phyloP scores from a whole-genome alignment of 2,329 filamentous ascomycete genomes.

The Ceratocystis harringtonii region DNA sequence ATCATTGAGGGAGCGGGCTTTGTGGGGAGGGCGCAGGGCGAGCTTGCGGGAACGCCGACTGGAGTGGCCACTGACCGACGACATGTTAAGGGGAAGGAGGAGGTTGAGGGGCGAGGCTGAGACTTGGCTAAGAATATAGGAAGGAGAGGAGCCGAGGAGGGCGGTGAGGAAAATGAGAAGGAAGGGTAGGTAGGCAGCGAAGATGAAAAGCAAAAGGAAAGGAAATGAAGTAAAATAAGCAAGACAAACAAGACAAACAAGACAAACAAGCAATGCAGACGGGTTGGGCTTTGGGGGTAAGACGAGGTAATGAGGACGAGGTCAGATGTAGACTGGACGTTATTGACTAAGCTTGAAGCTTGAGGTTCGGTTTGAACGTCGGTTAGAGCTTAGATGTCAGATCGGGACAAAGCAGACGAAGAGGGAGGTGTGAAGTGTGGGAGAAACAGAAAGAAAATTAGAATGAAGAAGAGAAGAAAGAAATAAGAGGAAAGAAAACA shows the following conservation, averaged over 20 bases:
- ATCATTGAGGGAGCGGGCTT: conserved; percentile 33
- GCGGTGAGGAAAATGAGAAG: conserved; percentile 17
- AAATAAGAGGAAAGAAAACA: background rate
- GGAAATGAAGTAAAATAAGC: background rate
- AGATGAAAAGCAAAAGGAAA: background rate
- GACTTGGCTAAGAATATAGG: background rate
- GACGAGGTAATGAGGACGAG: background rate
- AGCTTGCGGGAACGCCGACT: conserved; percentile 39
- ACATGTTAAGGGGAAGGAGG: conserved; percentile 20
- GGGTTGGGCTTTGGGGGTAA: too few relatives aligned
- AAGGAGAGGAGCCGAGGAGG: conserved; percentile 1
- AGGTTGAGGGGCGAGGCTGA: too few relatives aligned
- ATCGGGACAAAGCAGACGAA: background rate
- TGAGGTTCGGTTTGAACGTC: too few relatives aligned
- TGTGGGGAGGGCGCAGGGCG: conserved; percentile 43
- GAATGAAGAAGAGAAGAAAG: background rate
- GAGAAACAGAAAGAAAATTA: background rate
- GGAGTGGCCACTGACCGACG: background rate
- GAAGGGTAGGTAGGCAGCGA: background rate
- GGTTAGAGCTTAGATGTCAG: too few relatives aligned
- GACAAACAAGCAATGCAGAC: background rate
- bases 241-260: background rate
- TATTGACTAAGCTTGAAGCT: too few relatives aligned
- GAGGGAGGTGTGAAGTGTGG: background rate
- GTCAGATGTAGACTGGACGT: background rate